These are phyloP conservation scores for Pleurostoma richardsiae DNA, from an alignment of 2,329 filamentous ascomycete species.

Conservation along the genomic window DNA sequence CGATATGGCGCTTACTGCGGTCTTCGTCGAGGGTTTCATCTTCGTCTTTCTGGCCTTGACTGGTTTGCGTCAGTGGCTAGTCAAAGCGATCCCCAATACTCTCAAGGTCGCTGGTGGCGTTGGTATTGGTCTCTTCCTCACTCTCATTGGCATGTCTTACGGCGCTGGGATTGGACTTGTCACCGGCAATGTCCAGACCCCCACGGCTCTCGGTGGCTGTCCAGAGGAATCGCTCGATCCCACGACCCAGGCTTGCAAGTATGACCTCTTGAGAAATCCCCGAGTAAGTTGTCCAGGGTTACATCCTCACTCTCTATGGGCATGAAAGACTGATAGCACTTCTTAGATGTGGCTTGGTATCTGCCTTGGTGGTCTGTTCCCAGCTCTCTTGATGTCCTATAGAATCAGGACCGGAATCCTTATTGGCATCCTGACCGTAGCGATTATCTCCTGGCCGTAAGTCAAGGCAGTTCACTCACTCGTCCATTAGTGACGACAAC, in stretches of 20 bases:
- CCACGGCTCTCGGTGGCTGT: conserved; percentile 74
- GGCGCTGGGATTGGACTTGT: conserved; percentile 78
- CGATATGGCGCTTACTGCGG: conserved; percentile 54
- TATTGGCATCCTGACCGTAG: conserved; percentile 66
- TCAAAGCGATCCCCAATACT: conserved; percentile 58
- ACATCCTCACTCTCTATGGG: too few species aligned
- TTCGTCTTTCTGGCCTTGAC: conserved; percentile 61
- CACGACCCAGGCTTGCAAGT: conserved; percentile 43
- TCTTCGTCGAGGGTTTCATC: conserved; percentile 61
- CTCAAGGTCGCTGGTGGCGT: conserved; percentile 63
- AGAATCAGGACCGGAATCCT: conserved; percentile 72
- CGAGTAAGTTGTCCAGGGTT: conserved; percentile 39
- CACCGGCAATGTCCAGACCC: conserved; percentile 64
- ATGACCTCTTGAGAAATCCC: conserved; percentile 70
- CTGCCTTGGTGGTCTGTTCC: conserved; percentile 73
- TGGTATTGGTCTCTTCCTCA: conserved; percentile 60
- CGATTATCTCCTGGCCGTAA: conserved; percentile 70
- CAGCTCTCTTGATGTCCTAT: conserved; percentile 75
- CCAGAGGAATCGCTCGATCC: conserved; percentile 45
- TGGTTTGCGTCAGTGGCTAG: conserved; percentile 69
- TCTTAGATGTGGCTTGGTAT: conserved; percentile 77
- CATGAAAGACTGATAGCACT: background rate
- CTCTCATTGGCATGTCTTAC: conserved; percentile 66
- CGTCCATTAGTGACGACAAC: conserved; percentile 4
- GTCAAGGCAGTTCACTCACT: conserved; percentile 17